A percentile compares a stretch with the other conserved stretches of the same genome.
These are phyloP conservation scores for Linum tenue DNA, from an alignment of 345 rosid genomes.

Conservation along the genomic window DNA sequence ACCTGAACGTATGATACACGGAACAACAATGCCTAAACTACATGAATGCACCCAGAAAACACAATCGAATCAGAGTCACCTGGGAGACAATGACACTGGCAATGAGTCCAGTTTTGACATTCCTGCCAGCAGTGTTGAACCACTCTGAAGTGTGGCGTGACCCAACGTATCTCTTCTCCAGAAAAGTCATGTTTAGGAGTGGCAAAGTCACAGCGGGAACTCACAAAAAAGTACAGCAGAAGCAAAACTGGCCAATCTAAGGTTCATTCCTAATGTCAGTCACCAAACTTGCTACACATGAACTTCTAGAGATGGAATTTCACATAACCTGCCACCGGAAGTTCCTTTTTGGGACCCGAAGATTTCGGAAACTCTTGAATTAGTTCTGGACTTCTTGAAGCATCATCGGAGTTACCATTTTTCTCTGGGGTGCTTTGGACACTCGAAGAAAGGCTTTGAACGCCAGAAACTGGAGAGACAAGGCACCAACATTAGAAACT, in stretches of 20 bases:
- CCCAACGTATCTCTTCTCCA: conserved; percentile 83
- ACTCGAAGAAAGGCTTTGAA: conserved; percentile 52
- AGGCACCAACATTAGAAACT: not conserved
- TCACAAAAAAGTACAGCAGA: too few relatives aligned
- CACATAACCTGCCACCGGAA: too few relatives aligned
- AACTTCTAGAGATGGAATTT: too few relatives aligned
- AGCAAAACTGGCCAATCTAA: too few relatives aligned
- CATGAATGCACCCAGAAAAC: too few relatives aligned
- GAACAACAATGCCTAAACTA: too few relatives aligned
- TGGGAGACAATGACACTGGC: conserved; percentile 92
- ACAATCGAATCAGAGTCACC: conserved; percentile 20
- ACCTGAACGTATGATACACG: too few relatives aligned
- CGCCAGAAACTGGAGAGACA: conserved; percentile 32
- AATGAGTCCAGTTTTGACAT: conserved; percentile 87
- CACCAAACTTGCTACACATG: too few relatives aligned
- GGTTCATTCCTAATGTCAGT: too few relatives aligned
- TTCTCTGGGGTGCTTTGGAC: conserved; percentile 54
- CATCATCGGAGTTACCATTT: conserved; percentile 45
- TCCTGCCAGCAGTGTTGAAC: conserved; percentile 98
- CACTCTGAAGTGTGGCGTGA: conserved; percentile 83
- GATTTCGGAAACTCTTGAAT: conserved; percentile 51
- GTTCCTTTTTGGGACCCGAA: conserved; percentile 37
- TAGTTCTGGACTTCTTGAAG: conserved; percentile 53
- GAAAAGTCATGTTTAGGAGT: too few relatives aligned
- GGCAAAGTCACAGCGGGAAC: too few relatives aligned